These are phyloP conservation scores for Tylopilus vinaceipallidus DNA, from an alignment of 768 basidiomycete genomes.

Conservation along the genomic window DNA sequence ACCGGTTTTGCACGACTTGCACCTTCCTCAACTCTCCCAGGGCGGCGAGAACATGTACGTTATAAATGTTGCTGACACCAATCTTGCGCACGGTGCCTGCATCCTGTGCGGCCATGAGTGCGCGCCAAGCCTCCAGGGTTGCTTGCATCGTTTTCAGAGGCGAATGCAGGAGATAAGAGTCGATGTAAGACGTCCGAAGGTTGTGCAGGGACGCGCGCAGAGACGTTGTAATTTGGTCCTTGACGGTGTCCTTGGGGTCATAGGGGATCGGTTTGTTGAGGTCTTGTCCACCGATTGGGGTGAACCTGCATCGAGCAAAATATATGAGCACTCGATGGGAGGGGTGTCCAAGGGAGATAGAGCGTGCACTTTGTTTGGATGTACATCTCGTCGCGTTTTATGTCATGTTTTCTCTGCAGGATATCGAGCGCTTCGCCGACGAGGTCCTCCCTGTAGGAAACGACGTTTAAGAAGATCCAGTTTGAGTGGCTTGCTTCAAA, in stretches of 20 bases:
- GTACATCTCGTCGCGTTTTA: constrained; percentile 69
- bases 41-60: constrained; percentile 50
- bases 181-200: constrained; percentile 70
- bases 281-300: constrained; percentile 74
- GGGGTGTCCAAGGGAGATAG: constrained; percentile 1
- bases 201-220: constrained; percentile 64
- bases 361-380: constrained; percentile 72
- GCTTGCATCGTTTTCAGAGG: constrained; percentile 56
- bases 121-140: constrained; percentile 69
- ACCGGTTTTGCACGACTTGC: constrained; percentile 80
- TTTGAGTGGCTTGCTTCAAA: background rate
- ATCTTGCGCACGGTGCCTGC: constrained; percentile 62
- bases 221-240: constrained; percentile 60
- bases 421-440: constrained; percentile 71
- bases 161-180: constrained; percentile 78
- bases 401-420: constrained; percentile 53
- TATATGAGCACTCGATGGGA: constrained; percentile 1
- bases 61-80: constrained; percentile 79
- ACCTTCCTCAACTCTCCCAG: constrained; percentile 55
- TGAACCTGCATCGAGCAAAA: constrained; percentile 49
- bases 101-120: constrained; percentile 59
- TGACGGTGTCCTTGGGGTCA: constrained; percentile 48
- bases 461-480: background rate
- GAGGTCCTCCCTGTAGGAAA: constrained; percentile 62
- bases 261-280: constrained; percentile 70